Conservation (phyloP, 331 rosid genomes). For the Arachis monticola region DNA sequence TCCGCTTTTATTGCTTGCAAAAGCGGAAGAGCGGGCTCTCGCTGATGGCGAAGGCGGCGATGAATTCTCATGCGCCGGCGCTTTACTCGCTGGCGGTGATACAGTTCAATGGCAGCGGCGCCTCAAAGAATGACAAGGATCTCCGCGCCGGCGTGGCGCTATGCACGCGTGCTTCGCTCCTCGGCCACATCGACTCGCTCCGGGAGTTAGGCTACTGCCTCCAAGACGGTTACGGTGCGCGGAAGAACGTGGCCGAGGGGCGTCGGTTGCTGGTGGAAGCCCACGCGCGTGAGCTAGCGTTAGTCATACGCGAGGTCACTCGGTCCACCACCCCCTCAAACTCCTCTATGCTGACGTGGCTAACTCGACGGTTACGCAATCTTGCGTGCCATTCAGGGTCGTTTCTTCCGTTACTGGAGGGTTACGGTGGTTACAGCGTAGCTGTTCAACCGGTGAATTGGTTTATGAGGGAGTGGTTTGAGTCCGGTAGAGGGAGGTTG, state of each 20-base stretch:
- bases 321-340: background rate
- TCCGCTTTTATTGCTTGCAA: slow-evolving; percentile 86
- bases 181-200: slow-evolving; percentile 84
- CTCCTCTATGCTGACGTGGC: slow-evolving; percentile 39
- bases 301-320: slow-evolving; percentile 46
- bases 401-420: slow-evolving; percentile 54
- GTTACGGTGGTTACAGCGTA: slow-evolving; percentile 49
- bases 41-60: slow-evolving; percentile 88
- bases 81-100: slow-evolving; percentile 89
- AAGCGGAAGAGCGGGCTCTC: slow-evolving; percentile 74
- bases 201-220: slow-evolving; percentile 93
- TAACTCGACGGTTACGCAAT: background rate
- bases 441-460: slow-evolving; percentile 61
- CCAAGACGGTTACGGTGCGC: slow-evolving; percentile 87
- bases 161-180: slow-evolving; percentile 74
- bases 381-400: background rate
- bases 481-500: slow-evolving; percentile 37
- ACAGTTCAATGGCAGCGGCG: slow-evolving; percentile 95
- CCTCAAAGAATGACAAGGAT: slow-evolving; percentile 63
- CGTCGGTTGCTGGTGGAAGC: slow-evolving; percentile 73
- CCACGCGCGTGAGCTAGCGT: slow-evolving; percentile 73
- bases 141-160: slow-evolving; percentile 79
- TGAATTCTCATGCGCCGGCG: slow-evolving; percentile 71
- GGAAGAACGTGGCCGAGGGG: slow-evolving; percentile 64
- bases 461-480: slow-evolving; percentile 81